phyloP scores from a whole-genome alignment of 345 rosid genomes.

The Arabidopsis arenosa region DNA sequence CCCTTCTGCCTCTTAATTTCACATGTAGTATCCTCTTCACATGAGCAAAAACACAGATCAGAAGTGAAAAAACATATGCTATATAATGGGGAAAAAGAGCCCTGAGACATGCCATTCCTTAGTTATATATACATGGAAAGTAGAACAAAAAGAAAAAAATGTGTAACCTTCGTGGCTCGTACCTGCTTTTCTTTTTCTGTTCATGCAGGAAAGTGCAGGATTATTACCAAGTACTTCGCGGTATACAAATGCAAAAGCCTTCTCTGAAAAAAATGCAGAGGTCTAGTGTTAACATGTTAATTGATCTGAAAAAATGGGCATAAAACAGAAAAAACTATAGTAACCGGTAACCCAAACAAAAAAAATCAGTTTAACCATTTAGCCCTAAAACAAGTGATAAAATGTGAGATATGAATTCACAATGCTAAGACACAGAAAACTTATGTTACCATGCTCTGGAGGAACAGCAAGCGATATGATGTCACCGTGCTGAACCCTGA shows the following conservation, averaged over 20 bases:
- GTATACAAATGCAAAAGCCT: constrained; percentile 83
- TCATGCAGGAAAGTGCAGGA: constrained; percentile 44
- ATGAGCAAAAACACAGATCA: constrained; percentile 30
- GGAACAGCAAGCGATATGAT: constrained; percentile 81
- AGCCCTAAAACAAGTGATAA: neutral
- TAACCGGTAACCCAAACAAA: constrained; percentile 2
- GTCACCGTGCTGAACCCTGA: constrained; percentile 77
- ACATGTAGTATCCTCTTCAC: constrained; percentile 62
- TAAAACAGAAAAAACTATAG: neutral
- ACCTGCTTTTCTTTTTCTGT: constrained; percentile 82
- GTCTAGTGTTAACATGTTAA: constrained; percentile 18
- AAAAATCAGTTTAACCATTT: neutral
- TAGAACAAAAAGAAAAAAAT: neutral
- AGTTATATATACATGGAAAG: constrained; percentile 1
- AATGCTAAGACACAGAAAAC: constrained; percentile 1
- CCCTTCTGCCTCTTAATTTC: constrained; percentile 85
- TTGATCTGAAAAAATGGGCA: neutral
- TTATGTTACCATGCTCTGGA: constrained; percentile 78
- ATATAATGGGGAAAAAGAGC: neutral
- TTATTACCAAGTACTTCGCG: constrained; percentile 60
- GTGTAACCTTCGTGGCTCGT: constrained; percentile 18
- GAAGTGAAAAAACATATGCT: constrained; percentile 22
- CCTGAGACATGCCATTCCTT: neutral
- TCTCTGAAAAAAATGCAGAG: constrained; percentile 54
- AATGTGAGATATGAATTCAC: neutral